Evolutionary conservation across 2,329 filamentous ascomycete species (phyloP).

Genomic region (Thielaviopsis populi): DNA sequence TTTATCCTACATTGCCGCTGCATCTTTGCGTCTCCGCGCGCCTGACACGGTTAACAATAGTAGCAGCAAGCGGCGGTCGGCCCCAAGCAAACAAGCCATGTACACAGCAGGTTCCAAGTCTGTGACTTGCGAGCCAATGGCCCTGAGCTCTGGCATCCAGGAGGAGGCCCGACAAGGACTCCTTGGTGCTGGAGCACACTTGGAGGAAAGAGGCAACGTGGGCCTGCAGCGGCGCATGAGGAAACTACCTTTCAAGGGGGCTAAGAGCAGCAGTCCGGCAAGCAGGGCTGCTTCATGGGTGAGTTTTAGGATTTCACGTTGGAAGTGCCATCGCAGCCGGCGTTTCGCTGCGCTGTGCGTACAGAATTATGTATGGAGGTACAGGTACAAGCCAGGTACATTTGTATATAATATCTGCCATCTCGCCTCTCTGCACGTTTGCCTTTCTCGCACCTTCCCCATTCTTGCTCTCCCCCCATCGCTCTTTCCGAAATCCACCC

Average conservation of each 20-base stretch:
- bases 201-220: background rate
- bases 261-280: background rate
- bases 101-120: background rate
- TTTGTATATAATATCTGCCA: slow-evolving; percentile 5
- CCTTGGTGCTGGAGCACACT: background rate
- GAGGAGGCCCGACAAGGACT: slow-evolving; percentile 12
- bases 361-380: too few species aligned
- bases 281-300: background rate
- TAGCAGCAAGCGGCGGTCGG: too few species aligned
- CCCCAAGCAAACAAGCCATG: background rate
- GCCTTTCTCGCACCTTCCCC: slow-evolving; percentile 16
- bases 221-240: background rate
- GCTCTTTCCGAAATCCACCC: background rate
- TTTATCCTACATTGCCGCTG: too few species aligned
- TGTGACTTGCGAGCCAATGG: background rate
- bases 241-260: background rate
- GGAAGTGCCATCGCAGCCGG: too few species aligned
- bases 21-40: too few species aligned
- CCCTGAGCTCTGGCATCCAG: background rate
- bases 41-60: too few species aligned
- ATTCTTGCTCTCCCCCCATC: background rate
- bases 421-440: slow-evolving; percentile 17
- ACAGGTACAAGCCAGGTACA: too few species aligned
- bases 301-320: background rate
- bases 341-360: background rate